Percentiles rank a stretch among this genome's conserved stretches.
phyloP scores from a whole-genome alignment of 345 rosid genomes.

The Aethionema arabicum region DNA sequence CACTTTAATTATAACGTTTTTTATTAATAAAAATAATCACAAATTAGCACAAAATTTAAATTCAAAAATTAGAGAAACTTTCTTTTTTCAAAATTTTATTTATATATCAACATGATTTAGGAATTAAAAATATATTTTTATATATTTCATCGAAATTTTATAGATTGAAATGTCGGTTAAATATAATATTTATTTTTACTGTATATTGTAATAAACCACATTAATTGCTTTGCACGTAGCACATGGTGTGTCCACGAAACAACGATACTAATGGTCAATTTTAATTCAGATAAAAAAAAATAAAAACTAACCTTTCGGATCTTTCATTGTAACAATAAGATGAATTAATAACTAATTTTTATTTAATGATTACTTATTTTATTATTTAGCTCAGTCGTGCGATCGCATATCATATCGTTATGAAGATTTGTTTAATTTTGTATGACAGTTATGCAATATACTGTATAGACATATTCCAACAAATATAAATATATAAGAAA shows the following conservation, averaged over 20 bases:
- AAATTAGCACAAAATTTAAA: too few relatives aligned
- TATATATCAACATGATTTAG: too few relatives aligned
- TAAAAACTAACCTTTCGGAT: neutral
- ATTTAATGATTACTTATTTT: neutral
- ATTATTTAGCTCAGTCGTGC: slow-evolving; percentile 29
- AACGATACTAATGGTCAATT: slow-evolving; percentile 21
- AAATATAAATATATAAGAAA: neutral
- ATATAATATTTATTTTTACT: neutral
- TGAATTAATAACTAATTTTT: neutral
- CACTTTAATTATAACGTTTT: too few relatives aligned
- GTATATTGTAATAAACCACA: slow-evolving; percentile 1
- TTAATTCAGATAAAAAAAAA: neutral
- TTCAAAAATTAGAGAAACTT: too few relatives aligned
- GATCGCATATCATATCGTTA: slow-evolving; percentile 10
- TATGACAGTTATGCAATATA: slow-evolving; percentile 18
- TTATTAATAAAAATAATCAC: too few relatives aligned
- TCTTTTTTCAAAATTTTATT: too few relatives aligned
- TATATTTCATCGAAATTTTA: too few relatives aligned
- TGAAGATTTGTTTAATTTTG: neutral
- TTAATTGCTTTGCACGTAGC: slow-evolving; percentile 34
- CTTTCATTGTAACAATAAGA: neutral
- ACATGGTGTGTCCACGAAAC: slow-evolving; percentile 31
- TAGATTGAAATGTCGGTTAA: neutral
- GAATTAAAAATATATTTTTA: too few relatives aligned
- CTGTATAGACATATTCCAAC: neutral